Evolutionary conservation across 768 basidiomycete genomes (phyloP).

Genomic region (Termitomyces sp.): DNA sequence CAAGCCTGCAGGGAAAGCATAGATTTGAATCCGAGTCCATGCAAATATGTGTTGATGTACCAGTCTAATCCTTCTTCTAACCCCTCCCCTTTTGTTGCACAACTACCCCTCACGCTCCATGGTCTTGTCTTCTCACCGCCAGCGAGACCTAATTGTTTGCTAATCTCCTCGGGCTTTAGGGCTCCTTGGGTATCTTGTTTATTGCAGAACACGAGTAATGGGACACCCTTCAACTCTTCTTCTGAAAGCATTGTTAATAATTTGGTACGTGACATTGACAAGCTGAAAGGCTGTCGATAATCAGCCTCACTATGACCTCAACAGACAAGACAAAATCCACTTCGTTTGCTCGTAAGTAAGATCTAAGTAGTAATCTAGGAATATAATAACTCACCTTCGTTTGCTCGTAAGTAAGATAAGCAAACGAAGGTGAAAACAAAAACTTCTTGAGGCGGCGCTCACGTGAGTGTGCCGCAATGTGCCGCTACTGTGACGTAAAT

Average conservation of each 20-base stretch:
- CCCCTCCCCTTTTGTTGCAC: slow-evolving; percentile 94
- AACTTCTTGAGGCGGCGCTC: too few relatives aligned
- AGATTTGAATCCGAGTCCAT: not conserved
- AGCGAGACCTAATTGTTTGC: slow-evolving; percentile 90
- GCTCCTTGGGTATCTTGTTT: slow-evolving; percentile 90
- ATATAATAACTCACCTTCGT: too few relatives aligned
- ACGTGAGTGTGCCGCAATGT: too few relatives aligned
- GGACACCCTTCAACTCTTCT: slow-evolving; percentile 91
- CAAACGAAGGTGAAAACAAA: too few relatives aligned
- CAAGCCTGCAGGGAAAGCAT: slow-evolving; percentile 53
- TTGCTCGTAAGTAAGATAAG: too few relatives aligned
- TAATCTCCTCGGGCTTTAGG: slow-evolving; percentile 88
- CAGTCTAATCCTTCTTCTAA: slow-evolving; percentile 97
- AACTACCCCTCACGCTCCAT: slow-evolving; percentile 97
- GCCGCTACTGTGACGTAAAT: too few relatives aligned
- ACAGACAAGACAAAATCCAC: too few relatives aligned
- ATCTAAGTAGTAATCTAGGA: too few relatives aligned
- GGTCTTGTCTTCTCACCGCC: slow-evolving; percentile 92
- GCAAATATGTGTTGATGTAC: slow-evolving; percentile 43
- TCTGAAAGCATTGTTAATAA: slow-evolving; percentile 93
- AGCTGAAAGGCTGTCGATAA: too few relatives aligned
- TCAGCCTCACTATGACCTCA: too few relatives aligned
- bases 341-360: too few relatives aligned
- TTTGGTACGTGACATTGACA: slow-evolving; percentile 84
- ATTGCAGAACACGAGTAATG: slow-evolving; percentile 96